These are phyloP conservation scores for Solanum appendiculatum DNA, from an alignment of 257 asterid species.

Conservation along the genomic window DNA sequence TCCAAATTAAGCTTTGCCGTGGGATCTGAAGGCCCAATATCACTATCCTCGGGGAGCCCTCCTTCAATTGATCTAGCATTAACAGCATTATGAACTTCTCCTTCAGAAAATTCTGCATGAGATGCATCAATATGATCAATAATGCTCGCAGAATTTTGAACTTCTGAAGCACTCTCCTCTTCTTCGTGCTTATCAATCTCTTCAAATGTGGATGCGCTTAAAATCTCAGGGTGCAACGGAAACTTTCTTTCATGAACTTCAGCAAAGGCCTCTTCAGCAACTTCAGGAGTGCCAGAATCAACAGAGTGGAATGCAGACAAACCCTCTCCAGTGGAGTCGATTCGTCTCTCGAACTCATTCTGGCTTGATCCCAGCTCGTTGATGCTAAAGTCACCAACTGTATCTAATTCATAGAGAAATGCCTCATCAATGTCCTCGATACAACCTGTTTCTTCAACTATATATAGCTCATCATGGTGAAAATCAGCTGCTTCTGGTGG, in stretches of 20 bases:
- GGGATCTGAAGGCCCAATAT: neutral
- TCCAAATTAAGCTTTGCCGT: constrained; percentile 1
- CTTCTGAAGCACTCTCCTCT: constrained; percentile 22
- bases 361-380: constrained; percentile 17
- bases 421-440: constrained; percentile 68
- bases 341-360: constrained; percentile 21
- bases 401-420: constrained; percentile 61
- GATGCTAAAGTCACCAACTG: constrained; percentile 59
- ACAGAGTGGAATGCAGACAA: constrained; percentile 12
- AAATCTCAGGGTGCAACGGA: constrained; percentile 5
- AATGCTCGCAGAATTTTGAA: constrained; percentile 9
- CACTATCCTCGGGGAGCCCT: constrained; percentile 1
- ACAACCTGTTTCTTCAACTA: constrained; percentile 45
- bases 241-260: constrained; percentile 15
- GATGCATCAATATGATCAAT: constrained; percentile 19
- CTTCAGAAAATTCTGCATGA: constrained; percentile 13
- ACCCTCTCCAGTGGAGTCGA: constrained; percentile 16
- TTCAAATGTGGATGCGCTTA: neutral
- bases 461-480: constrained; percentile 26
- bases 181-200: constrained; percentile 20
- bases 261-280: constrained; percentile 4
- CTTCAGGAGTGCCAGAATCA: constrained; percentile 11
- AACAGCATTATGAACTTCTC: constrained; percentile 12
- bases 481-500: constrained; percentile 19
- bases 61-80: constrained; percentile 12